Evolutionary conservation across 169 alveolate species (phyloP).

Genomic region (Eimeria zaria): DNA sequence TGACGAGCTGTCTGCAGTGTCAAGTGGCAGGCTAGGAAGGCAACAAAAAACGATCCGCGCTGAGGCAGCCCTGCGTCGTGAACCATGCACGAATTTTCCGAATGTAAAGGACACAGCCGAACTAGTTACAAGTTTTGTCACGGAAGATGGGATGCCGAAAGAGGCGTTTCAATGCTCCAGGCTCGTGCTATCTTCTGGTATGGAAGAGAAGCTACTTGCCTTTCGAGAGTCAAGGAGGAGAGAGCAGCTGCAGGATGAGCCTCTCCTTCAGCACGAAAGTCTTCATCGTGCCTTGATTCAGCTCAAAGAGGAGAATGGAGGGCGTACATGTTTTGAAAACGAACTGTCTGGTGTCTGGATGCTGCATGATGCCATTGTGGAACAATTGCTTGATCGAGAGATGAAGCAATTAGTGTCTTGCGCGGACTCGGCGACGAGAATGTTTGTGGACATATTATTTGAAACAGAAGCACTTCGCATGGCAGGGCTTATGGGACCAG

Average conservation of each 20-base stretch:
- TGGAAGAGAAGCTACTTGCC: neutral
- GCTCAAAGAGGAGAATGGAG: conserved; percentile 1
- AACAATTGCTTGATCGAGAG: conserved; percentile 24
- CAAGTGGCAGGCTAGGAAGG: too few relatives aligned
- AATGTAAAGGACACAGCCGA: neutral
- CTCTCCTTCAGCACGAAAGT: conserved; percentile 34
- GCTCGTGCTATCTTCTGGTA: neutral
- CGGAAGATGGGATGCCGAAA: neutral
- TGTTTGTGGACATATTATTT: conserved; percentile 12
- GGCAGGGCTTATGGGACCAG: neutral
- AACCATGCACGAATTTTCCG: neutral
- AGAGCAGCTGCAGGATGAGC: conserved; percentile 2
- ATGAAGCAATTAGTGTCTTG: conserved; percentile 8
- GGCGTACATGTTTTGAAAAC: neutral
- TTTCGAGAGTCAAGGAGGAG: conserved; percentile 21
- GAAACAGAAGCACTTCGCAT: conserved; percentile 36
- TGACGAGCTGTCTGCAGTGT: neutral
- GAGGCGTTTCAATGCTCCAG: neutral
- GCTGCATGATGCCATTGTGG: conserved; percentile 62
- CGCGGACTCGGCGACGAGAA: neutral
- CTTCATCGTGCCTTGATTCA: conserved; percentile 20
- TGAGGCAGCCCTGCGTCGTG: neutral
- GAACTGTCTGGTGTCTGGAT: conserved; percentile 37
- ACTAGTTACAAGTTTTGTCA: neutral
- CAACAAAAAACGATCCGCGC: neutral